Conservation (phyloP, 306 rosid genomes). For the Canavalia gladiata region DNA sequence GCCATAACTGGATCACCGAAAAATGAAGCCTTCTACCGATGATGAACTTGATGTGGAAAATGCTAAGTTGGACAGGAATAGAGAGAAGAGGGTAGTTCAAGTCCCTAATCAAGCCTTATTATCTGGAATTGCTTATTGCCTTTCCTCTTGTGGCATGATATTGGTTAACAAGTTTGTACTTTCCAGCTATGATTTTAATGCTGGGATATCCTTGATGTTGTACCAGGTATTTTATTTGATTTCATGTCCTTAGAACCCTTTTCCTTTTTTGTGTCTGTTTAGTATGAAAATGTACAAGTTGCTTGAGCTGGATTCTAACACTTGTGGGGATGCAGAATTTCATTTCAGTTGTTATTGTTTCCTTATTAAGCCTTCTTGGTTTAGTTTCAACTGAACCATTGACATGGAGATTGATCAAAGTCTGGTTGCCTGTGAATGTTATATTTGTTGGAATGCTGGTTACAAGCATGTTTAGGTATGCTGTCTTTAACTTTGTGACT, state of each 20-base stretch:
- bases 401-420: conserved; percentile 91
- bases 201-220: conserved; percentile 92
- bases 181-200: conserved; percentile 89
- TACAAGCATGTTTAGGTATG: conserved; percentile 99
- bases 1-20: conserved; percentile 22
- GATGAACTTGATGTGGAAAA: conserved; percentile 75
- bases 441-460: conserved; percentile 97
- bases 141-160: conserved; percentile 96
- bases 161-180: conserved; percentile 90
- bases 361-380: conserved; percentile 74
- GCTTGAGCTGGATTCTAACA: conserved; percentile 39
- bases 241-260: conserved; percentile 26
- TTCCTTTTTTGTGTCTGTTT: background rate
- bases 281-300: conserved; percentile 21
- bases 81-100: conserved; percentile 62
- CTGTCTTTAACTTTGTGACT: conserved; percentile 39
- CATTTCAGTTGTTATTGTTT: conserved; percentile 81
- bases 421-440: conserved; percentile 94
- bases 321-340: conserved; percentile 78
- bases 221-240: conserved; percentile 74
- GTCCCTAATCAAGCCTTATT: conserved; percentile 82
- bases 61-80: conserved; percentile 69
- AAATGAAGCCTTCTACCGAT: conserved; percentile 71
- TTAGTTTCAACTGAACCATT: conserved; percentile 89
- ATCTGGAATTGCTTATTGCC: conserved; percentile 91